Base-by-base conservation (phyloP, 169 alveolate species). In the Eimeria tenella region DNA sequence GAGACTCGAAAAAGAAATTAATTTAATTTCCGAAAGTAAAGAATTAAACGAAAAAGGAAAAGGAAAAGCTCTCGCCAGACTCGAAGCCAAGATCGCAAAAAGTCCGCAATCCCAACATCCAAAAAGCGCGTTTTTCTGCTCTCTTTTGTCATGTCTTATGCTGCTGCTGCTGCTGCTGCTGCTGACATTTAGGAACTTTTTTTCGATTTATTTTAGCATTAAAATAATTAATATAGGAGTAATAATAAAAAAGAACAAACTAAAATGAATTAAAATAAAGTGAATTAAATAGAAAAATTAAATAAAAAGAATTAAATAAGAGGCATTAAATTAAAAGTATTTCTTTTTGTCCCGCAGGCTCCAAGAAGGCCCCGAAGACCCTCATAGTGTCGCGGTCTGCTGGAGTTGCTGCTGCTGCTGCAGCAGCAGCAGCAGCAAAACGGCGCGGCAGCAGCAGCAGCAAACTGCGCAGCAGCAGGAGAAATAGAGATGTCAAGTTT, bases 41-140 rank as follows among this genome's bases (percentile, higher is more conserved):
- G 95, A 93, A 23, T 25, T 93, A 31, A 56, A 68, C 17, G 96
- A 90, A n/a, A 75, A 71, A 0, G 65, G 81, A n/a, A 88, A 94
- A 86, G 94, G 92, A 23, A 25, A 74, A 13, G 74, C 75, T 25
- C 87, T 94, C 75, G 94, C 90, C n/a, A 86, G 81, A 56, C 63
- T 94, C 56, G 17, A 70, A 5, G 11, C 73, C 19, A 86, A 87
- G 56, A 93, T 93, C 23, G 6, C 75, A 11, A 19, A 23, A 17
- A 91, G 95, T 91, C 15, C 4, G 74, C 65, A 42, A 0, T 13
- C 3, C 1, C 21, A 9, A 49, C 0, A n/a, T 7, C 21, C 53
- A 56, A 56, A 53, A 53, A n/a, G 3, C 55, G 23, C 52, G 15
- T 0, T 11, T 6, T 60, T 1, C 58, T 0, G n/a, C 42, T 8